Base-by-base conservation (phyloP, 148 eudicot species). In the Rhododendron ferrugineum region DNA sequence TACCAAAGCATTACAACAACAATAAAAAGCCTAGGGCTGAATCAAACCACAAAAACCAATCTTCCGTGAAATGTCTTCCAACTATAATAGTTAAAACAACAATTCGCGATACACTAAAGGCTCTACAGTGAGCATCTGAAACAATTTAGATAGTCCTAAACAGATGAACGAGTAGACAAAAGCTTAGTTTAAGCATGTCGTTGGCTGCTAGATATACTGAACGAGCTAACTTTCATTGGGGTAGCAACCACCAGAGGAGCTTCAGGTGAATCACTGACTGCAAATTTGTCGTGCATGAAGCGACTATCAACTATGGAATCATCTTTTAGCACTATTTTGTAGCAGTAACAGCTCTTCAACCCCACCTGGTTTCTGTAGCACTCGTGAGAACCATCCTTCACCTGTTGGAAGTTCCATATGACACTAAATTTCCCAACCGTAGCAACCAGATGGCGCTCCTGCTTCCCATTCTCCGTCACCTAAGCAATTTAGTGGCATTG, bases 371-470 rank as follows among this genome's bases (percentile, higher is more conserved):
- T 89, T 23, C 50, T 78, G 85, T 91, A 91, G 88, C 93, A 91
- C 78, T 91, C 90, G 30, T 89, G 91, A 74, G 90, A 88, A 64
- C 91, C 85, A 79, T 91, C 91, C 85, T 91, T 91, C 78, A 91
- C 93, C 84, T 91, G 93, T 84, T 91, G 93, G 40, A 91, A 91
- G 86, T 91, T 89, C 93, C 93, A 89, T 75, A 91, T 91, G 70
- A 91, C 90, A 58, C 93, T 89, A 62, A 91, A 91, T n/a, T 89
- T 89, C 56, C 93, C 93, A 60, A 89, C 93, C 7, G 93, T 89
- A 16, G 90, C 93, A 49, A 89, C 93, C 42, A 91, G 87, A 82
- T 91, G 93, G 78, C 93, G 89, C 86, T 91, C 93, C 80, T 89
- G 93, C 87, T 86, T 89, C 79, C 91, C 93, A n/a, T 89, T 76